Evolutionary conservation across 2,329 filamentous ascomycete genomes (phyloP).

Genomic region (Curvularia spicifera): DNA sequence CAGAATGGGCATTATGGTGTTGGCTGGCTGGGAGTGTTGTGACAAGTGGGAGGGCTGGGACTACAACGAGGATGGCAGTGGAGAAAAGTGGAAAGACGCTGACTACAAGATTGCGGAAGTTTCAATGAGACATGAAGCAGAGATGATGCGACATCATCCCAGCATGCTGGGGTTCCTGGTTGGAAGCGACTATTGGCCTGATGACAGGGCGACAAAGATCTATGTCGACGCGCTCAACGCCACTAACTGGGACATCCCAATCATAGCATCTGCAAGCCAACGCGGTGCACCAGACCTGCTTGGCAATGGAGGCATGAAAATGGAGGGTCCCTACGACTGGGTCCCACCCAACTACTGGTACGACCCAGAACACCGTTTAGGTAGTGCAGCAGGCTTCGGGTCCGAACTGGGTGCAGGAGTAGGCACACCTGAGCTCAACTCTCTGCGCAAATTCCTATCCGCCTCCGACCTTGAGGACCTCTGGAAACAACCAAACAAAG

Average conservation of each 20-base stretch:
- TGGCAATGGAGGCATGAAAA: slow-evolving; percentile 67
- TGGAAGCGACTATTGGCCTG: slow-evolving; percentile 69
- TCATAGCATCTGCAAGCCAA: slow-evolving; percentile 64
- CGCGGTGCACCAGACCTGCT: slow-evolving; percentile 60
- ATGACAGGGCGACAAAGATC: slow-evolving; percentile 61
- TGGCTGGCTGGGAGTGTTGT: slow-evolving; percentile 71
- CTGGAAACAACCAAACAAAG: slow-evolving; percentile 62
- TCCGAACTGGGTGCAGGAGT: slow-evolving; percentile 68
- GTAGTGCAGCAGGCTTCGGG: slow-evolving; percentile 68
- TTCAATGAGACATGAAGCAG: slow-evolving; percentile 66
- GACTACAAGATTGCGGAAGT: slow-evolving; percentile 64
- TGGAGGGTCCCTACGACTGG: slow-evolving; percentile 72
- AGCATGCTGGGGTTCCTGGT: slow-evolving; percentile 65
- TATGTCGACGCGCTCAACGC: slow-evolving; percentile 60
- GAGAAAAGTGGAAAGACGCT: slow-evolving; percentile 56
- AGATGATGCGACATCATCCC: slow-evolving; percentile 66
- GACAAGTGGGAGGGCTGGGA: slow-evolving; percentile 71
- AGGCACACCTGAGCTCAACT: slow-evolving; percentile 65
- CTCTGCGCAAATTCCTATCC: slow-evolving; percentile 62
- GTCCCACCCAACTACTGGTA: slow-evolving; percentile 71
- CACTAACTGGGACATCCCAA: slow-evolving; percentile 63
- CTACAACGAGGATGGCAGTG: slow-evolving; percentile 63
- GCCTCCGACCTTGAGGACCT: slow-evolving; percentile 60
- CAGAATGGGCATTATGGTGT: slow-evolving; percentile 65
- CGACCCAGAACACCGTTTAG: slow-evolving; percentile 56